Conservation (phyloP, 345 rosid genomes). For the Triadica sebifera region DNA sequence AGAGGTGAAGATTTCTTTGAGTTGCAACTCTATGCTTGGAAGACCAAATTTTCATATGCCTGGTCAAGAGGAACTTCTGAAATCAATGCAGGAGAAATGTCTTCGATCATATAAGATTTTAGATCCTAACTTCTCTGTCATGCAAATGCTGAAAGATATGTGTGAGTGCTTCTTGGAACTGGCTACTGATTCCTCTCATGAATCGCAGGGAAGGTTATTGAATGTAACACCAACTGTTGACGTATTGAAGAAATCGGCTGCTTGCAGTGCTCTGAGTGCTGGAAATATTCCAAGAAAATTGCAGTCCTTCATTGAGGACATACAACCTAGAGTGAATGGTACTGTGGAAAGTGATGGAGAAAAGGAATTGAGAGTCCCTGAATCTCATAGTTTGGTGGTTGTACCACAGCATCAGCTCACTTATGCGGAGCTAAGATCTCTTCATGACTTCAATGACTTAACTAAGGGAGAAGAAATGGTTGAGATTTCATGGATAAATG, state of each 20-base stretch:
- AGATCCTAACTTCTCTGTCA: constrained; percentile 70
- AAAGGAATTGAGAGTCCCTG: constrained; percentile 16
- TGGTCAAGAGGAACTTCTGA: constrained; percentile 62
- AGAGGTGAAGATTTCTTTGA: constrained; percentile 81
- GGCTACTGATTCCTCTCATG: constrained; percentile 53
- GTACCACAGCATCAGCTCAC: constrained; percentile 46
- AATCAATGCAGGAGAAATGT: constrained; percentile 71
- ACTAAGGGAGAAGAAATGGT: constrained; percentile 66
- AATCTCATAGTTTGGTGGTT: constrained; percentile 41
- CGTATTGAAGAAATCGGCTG: constrained; percentile 46
- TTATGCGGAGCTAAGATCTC: constrained; percentile 48
- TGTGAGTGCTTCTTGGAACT: constrained; percentile 73
- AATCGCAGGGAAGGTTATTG: constrained; percentile 50
- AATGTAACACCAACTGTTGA: constrained; percentile 41
- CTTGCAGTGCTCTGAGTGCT: constrained; percentile 23
- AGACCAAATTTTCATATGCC: constrained; percentile 57
- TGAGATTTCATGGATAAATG: constrained; percentile 75
- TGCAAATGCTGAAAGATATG: constrained; percentile 68
- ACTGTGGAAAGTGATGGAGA: constrained; percentile 25
- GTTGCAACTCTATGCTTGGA: constrained; percentile 58
- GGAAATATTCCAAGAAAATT: constrained; percentile 6
- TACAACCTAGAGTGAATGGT: constrained; percentile 22
- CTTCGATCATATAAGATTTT: constrained; percentile 68
- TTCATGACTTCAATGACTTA: constrained; percentile 51
- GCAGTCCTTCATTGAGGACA: constrained; percentile 1